Base-by-base conservation (phyloP, 495 filamentous ascomycete genomes). In the Parmelia sp. region DNA sequence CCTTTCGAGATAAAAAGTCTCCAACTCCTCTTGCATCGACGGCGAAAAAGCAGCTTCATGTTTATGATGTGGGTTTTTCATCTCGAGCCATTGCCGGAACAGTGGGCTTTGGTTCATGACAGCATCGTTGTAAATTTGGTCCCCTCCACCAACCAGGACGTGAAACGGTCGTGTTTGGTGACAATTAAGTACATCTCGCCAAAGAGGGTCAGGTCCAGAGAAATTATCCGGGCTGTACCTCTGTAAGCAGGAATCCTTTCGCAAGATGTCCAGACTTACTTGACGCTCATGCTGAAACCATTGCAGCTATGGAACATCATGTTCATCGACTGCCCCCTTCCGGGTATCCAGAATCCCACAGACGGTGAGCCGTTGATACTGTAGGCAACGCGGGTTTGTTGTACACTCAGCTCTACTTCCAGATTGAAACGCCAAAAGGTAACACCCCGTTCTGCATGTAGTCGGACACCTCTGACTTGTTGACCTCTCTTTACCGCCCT, bases 271-370 rank as follows among this genome's bases (percentile, higher is more conserved):
- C 14, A 9, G 57, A 65, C 68, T 70, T 63, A 75, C 63, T 97
- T 84, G 58, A 90, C 90, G 67, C 83, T 88, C 61, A 89, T 72
- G 67, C 89, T 91, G 77, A 98, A 97, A 47, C 95, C 94, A 74
- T 98, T 98, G 80, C 95, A 96, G 72, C 87, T 93, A 79, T 97
- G 84, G 76, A 96, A 97, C 91, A 97, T 96, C 69, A 96, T 90
- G 76, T 97, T 96, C 95, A 98, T 97, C 11, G 88, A 83, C 75
- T 96, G 83, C 29, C 86, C 89, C 58, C 79, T 81, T 59, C 88
- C 90, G 14, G 94, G 94, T 1, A 98, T 91, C 94, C 94, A 98
- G 75, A 98, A 98, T 14, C 86, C 89, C 33, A 92, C 83, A 19
- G 91, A 86, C 10, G 93, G 92, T 7, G 92, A 94, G 65, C 85